Evolutionary conservation across 140 eudicot genomes (phyloP).

Genomic region (Eryngium alpinum): DNA sequence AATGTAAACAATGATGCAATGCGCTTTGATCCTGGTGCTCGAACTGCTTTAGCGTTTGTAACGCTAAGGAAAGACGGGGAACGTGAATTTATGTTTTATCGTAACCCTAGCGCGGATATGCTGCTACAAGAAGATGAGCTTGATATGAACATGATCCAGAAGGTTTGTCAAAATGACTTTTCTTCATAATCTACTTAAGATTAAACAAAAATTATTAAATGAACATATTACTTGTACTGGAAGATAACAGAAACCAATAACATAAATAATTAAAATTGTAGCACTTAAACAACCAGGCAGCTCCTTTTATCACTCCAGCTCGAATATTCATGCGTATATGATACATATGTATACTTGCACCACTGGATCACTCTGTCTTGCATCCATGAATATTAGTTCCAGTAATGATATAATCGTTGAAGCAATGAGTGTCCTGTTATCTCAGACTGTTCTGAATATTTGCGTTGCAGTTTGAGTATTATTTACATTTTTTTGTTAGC

Average conservation of each 20-base stretch:
- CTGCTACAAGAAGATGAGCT: slow-evolving; percentile 76
- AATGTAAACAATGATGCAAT: slow-evolving; percentile 85
- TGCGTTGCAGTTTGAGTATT: neutral
- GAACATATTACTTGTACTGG: neutral
- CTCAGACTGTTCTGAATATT: neutral
- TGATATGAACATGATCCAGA: slow-evolving; percentile 65
- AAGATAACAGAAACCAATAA: neutral
- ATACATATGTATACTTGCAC: neutral
- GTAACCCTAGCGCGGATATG: slow-evolving; percentile 98
- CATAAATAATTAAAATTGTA: neutral
- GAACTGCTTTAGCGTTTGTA: slow-evolving; percentile 95
- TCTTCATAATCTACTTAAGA: neutral
- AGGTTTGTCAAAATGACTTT: slow-evolving; percentile 36
- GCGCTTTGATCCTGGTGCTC: slow-evolving; percentile 99
- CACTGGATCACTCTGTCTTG: neutral
- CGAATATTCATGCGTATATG: neutral
- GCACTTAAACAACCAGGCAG: neutral
- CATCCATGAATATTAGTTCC: neutral
- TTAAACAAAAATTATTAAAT: neutral
- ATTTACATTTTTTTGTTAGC: neutral
- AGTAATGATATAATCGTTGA: neutral
- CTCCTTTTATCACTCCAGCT: neutral
- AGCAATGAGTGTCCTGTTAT: neutral
- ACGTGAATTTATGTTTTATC: slow-evolving; percentile 95
- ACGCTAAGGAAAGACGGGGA: slow-evolving; percentile 78